Conservation (phyloP, 495 filamentous ascomycete genomes). For the Aspergillus ellipticus region DNA sequence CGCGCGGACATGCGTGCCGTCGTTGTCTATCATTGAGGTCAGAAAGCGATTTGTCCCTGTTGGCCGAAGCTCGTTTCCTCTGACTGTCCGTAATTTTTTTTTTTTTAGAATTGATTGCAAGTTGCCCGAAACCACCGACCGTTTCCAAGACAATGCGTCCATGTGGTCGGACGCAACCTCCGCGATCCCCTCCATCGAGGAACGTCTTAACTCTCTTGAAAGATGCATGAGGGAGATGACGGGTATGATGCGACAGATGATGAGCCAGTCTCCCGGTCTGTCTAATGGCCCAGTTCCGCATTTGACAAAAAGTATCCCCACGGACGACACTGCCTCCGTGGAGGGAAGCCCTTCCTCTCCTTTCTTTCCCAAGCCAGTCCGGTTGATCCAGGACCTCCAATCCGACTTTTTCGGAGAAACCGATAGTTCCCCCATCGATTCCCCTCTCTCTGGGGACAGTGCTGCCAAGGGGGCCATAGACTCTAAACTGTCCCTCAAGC, state of each 20-base stretch:
- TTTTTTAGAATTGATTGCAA: slow-evolving; percentile 35
- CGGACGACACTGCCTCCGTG: slow-evolving; percentile 23
- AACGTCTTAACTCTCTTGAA: slow-evolving; percentile 35
- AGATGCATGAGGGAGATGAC: slow-evolving; percentile 41
- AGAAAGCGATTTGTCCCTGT: neutral
- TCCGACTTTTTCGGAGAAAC: slow-evolving; percentile 33
- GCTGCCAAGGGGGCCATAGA: slow-evolving; percentile 34
- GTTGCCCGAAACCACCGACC: slow-evolving; percentile 35
- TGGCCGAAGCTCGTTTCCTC: slow-evolving; percentile 1
- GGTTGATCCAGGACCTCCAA: slow-evolving; percentile 36
- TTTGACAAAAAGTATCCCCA: slow-evolving; percentile 17
- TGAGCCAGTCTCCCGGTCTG: slow-evolving; percentile 23
- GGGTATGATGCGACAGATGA: slow-evolving; percentile 36
- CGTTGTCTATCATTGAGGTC: slow-evolving; percentile 41
- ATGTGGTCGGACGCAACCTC: slow-evolving; percentile 34
- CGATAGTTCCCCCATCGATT: slow-evolving; percentile 20
- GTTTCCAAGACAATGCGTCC: slow-evolving; percentile 33
- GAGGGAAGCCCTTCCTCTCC: slow-evolving; percentile 19
- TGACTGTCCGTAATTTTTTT: slow-evolving; percentile 11
- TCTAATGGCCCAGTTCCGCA: slow-evolving; percentile 17
- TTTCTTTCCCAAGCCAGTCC: slow-evolving; percentile 32
- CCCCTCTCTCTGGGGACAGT: slow-evolving; percentile 25
- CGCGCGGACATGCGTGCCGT: slow-evolving; percentile 39
- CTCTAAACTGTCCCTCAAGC: slow-evolving; percentile 32
- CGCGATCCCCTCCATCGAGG: slow-evolving; percentile 37